Conservation (phyloP, 345 rosid genomes). For the Aurinia saxatilis region DNA sequence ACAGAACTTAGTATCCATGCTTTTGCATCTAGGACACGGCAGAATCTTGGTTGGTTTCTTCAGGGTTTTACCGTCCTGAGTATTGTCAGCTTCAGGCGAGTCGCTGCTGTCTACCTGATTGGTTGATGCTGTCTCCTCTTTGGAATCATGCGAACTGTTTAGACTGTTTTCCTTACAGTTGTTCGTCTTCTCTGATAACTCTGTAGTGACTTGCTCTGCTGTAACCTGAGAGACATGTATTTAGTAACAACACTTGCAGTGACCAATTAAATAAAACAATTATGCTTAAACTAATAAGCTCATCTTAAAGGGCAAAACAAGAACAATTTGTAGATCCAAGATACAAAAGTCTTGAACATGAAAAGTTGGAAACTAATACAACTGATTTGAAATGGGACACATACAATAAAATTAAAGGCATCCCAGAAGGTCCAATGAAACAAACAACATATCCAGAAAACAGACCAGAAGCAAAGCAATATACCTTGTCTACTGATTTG, state of each 20-base stretch:
- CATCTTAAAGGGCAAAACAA: no score
- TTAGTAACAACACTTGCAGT: neutral
- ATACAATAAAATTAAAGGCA: no score
- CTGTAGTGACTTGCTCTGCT: neutral
- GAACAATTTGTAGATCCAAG: no score
- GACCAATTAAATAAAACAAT: neutral
- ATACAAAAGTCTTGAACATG: no score
- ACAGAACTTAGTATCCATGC: slow-evolving; percentile 90
- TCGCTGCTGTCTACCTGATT: slow-evolving; percentile 35
- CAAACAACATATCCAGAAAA: no score
- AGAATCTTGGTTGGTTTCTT: slow-evolving; percentile 89
- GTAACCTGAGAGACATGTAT: neutral
- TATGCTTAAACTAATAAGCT: no score
- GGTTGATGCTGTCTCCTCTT: slow-evolving; percentile 32
- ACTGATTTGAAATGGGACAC: no score
- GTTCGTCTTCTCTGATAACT: slow-evolving; percentile 2
- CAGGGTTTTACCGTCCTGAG: slow-evolving; percentile 38
- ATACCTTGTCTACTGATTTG: no score
- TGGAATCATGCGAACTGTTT: slow-evolving; percentile 18
- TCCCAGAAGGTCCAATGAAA: no score
- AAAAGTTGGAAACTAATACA: no score
- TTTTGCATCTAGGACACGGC: slow-evolving; percentile 86
- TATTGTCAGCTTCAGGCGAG: slow-evolving; percentile 2
- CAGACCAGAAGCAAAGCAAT: no score
- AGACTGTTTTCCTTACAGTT: neutral